phyloP scores from a whole-genome alignment of 2,329 filamentous ascomycete species.

The Fusarium buharicum region DNA sequence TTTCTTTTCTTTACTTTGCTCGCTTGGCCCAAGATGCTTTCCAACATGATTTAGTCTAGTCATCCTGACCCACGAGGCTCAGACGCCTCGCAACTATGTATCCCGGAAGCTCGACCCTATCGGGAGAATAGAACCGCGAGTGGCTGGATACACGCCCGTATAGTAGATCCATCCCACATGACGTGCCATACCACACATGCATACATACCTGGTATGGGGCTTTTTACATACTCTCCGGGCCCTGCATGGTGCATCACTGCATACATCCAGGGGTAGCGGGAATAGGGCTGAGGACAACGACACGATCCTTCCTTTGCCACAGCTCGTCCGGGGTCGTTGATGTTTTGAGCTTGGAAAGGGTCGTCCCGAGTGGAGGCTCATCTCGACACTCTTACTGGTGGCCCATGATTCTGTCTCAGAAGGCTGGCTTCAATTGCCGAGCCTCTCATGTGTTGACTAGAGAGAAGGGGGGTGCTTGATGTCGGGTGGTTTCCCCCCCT shows the following conservation, averaged over 20 bases:
- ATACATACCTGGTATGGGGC: slow-evolving; percentile 14
- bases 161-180: neutral
- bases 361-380: slow-evolving; percentile 41
- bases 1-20: slow-evolving; percentile 23
- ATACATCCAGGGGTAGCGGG: slow-evolving; percentile 33
- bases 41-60: slow-evolving; percentile 5
- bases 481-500: slow-evolving; percentile 32
- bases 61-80: slow-evolving; percentile 30
- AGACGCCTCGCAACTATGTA: slow-evolving; percentile 33
- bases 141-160: slow-evolving; percentile 25
- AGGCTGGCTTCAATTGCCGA: slow-evolving; percentile 37
- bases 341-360: slow-evolving; percentile 42
- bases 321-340: slow-evolving; percentile 42
- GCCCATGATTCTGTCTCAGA: slow-evolving; percentile 29
- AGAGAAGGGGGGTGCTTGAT: slow-evolving; percentile 25
- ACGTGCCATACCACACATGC: slow-evolving; percentile 30
- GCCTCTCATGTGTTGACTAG: slow-evolving; percentile 32
- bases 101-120: slow-evolving; percentile 28
- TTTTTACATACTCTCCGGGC: slow-evolving; percentile 20
- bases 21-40: slow-evolving; percentile 17
- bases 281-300: slow-evolving; percentile 43
- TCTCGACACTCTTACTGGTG: slow-evolving; percentile 34
- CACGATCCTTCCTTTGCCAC: slow-evolving; percentile 38
- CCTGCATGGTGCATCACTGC: slow-evolving; percentile 33
- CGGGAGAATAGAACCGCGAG: slow-evolving; percentile 17